Conservation (phyloP, 352 stramenopile genomes). For the Globisporangium perplexum region DNA sequence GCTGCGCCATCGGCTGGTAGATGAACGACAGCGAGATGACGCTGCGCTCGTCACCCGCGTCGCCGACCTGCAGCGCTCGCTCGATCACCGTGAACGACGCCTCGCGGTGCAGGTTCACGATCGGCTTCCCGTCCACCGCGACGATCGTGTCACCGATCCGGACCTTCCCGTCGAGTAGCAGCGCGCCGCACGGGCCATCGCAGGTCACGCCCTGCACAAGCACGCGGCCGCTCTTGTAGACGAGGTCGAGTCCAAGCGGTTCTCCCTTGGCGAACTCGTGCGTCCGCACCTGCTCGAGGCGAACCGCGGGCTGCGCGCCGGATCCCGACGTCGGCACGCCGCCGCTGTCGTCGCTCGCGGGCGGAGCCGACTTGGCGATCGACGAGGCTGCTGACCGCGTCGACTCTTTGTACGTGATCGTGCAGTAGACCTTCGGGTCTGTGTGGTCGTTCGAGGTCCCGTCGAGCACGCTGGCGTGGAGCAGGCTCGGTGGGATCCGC, state of each 20-base stretch:
- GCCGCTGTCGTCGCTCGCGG: slow-evolving; percentile 12
- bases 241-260: slow-evolving; percentile 71
- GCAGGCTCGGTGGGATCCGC: slow-evolving; percentile 35
- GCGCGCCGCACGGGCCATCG: slow-evolving; percentile 47
- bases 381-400: slow-evolving; percentile 70
- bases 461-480: slow-evolving; percentile 28
- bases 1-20: slow-evolving; percentile 35
- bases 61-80: slow-evolving; percentile 38
- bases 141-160: slow-evolving; percentile 75
- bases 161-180: slow-evolving; percentile 63
- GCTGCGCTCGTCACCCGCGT: neutral
- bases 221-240: slow-evolving; percentile 72
- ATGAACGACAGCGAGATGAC: slow-evolving; percentile 71
- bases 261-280: slow-evolving; percentile 49
- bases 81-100: slow-evolving; percentile 75
- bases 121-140: slow-evolving; percentile 70
- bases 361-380: slow-evolving; percentile 37
- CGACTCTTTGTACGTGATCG: slow-evolving; percentile 69
- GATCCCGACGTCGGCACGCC: neutral
- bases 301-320: neutral
- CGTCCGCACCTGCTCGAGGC: slow-evolving; percentile 54
- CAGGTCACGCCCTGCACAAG: slow-evolving; percentile 72
- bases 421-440: slow-evolving; percentile 78
- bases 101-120: slow-evolving; percentile 78
- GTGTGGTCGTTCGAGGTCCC: slow-evolving; percentile 18